Base-by-base conservation (phyloP, 345 rosid genomes). In the Physaria fendleri region DNA sequence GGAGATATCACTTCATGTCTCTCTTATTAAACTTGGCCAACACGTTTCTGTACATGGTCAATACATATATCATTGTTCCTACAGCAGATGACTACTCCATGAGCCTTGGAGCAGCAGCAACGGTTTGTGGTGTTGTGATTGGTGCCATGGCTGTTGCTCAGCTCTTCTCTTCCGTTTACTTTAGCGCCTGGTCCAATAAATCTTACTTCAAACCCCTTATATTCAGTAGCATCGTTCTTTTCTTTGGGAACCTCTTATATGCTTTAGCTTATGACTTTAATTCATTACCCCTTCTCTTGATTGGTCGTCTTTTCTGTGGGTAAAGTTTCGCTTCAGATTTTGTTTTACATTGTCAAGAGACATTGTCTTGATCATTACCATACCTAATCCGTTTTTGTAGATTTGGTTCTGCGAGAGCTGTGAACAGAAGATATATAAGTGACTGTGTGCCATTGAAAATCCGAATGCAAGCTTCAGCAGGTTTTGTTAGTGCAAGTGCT, bases 401-500 rank as follows among this genome's bases (percentile, higher is more conserved):
- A 62, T 82, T 92, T 1, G 98, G 97, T 50, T 92, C 98, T 37
- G 98, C 95, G 4, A 86, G 97, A 77, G 97, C 98, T 72, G 98
- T 88, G 69, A 92, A 92, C 76, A 76, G 97, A 52, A 86, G 97
- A 14, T 92, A 88, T 56, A 92, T 92, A 78, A 92, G 98, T 32
- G 97, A 92, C 35, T 88, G 97, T 62, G 97, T 88, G 20, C 95
- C 97, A 1, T 66, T 83, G 69, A 86, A 74, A 63, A 69, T 84
- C 47, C 85, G 98, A 22, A 79, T 88, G 98, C 93, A 92, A 47
- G 95, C 98, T 62, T 92, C 97, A 13, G 97, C 98, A 0, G 98
- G 91, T 58, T 92, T 92, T 79, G 98, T 92, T 56, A 92, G 97
- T 75, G 98, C 97, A 46, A 92, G 98, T 83, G 98, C 98, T 69